A percentile compares a stretch with the other conserved stretches of the same genome.
These are phyloP conservation scores for Saccharum hybrid DNA, from an alignment of 202 grass and related monocot genomes.

Conservation along the genomic window DNA sequence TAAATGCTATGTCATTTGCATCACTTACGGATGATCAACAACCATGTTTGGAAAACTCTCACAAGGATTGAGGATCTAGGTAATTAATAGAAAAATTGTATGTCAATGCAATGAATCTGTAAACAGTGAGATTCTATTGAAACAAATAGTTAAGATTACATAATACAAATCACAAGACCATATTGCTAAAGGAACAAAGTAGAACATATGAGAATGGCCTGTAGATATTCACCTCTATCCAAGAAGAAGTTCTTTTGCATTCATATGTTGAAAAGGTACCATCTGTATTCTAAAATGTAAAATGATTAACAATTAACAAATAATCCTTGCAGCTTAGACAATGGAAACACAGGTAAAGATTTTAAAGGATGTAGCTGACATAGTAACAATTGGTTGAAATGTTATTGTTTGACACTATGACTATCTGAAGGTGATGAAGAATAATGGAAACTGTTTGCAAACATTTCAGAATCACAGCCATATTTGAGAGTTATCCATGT, in stretches of 20 bases:
- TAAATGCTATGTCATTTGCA: no score
- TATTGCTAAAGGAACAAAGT: no score
- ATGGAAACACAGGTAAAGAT: no score
- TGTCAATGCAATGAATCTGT: not conserved
- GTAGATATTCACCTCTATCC: not conserved
- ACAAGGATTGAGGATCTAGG: slow-evolving; percentile 44
- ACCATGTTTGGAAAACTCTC: slow-evolving; percentile 43
- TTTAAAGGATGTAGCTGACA: no score
- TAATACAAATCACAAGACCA: no score
- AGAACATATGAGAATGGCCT: no score
- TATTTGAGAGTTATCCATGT: no score
- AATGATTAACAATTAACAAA: not conserved
- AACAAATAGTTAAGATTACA: not conserved
- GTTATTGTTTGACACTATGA: no score
- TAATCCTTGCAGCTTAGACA: not conserved
- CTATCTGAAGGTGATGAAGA: no score
- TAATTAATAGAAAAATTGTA: not conserved
- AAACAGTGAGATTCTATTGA: not conserved
- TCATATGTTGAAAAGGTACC: slow-evolving; percentile 48
- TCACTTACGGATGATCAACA: slow-evolving; percentile 49
- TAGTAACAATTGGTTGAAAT: no score
- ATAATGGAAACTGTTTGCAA: no score
- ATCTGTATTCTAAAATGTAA: slow-evolving; percentile 45
- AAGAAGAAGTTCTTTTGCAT: not conserved
- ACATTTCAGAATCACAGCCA: no score